Conservation (phyloP, 2,329 filamentous ascomycete genomes). For the Ascosphaera pollenicola region DNA sequence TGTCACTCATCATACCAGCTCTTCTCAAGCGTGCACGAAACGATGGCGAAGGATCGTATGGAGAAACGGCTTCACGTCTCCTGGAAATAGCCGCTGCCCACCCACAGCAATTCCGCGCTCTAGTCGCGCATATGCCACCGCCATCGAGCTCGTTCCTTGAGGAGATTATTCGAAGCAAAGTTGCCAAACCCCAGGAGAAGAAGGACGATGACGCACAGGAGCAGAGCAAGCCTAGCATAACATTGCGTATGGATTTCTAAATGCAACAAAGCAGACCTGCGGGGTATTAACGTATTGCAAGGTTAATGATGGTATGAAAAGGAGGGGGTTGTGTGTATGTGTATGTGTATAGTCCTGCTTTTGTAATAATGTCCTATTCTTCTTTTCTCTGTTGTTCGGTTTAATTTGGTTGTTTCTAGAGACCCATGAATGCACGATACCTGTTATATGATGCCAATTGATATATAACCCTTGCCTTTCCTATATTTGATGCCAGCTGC, state of each 20-base stretch:
- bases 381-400: background rate
- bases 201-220: slow-evolving; percentile 27
- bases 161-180: slow-evolving; percentile 46
- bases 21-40: slow-evolving; percentile 50
- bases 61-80: slow-evolving; percentile 53
- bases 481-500: too few relatives aligned
- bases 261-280: background rate
- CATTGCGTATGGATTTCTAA: slow-evolving; percentile 87
- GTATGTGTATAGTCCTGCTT: background rate
- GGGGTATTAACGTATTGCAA: background rate
- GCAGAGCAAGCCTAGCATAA: slow-evolving; percentile 52
- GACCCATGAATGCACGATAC: slow-evolving; percentile 1
- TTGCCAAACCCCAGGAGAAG: slow-evolving; percentile 20
- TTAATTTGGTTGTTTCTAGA: background rate
- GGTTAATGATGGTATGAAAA: background rate
- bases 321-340: background rate
- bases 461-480: too few relatives aligned
- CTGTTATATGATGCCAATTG: too few relatives aligned
- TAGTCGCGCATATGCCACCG: slow-evolving; percentile 49
- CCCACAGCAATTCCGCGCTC: slow-evolving; percentile 46
- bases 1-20: slow-evolving; percentile 56
- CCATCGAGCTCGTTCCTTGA: slow-evolving; percentile 60
- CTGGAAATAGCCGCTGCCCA: slow-evolving; percentile 63
- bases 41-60: slow-evolving; percentile 36
- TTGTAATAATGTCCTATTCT: background rate